Conservation (phyloP, 768 basidiomycete genomes). For the Tephrocybe sp. region DNA sequence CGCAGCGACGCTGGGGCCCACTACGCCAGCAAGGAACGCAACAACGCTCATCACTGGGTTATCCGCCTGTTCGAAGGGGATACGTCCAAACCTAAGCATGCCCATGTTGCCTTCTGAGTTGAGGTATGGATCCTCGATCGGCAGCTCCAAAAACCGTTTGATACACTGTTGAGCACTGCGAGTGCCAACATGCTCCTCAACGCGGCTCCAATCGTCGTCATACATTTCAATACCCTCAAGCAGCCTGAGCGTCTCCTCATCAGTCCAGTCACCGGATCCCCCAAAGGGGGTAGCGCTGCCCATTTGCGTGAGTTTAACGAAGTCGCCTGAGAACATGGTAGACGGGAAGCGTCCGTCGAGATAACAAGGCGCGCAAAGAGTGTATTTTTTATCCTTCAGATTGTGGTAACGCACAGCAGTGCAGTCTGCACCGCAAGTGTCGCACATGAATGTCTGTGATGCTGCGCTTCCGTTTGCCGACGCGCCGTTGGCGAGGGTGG, state of each 20-base stretch:
- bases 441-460: conserved; percentile 61
- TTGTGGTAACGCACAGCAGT: conserved; percentile 87
- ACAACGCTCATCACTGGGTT: conserved; percentile 99
- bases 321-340: conserved; percentile 95
- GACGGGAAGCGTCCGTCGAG: conserved; percentile 96
- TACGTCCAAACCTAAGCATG: conserved; percentile 65
- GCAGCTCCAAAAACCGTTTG: conserved; percentile 90
- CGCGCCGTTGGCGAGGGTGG: conserved; percentile 56
- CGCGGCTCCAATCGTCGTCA: conserved; percentile 93
- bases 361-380: conserved; percentile 90
- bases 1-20: conserved; percentile 86
- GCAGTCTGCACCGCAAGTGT: conserved; percentile 95
- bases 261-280: conserved; percentile 67
- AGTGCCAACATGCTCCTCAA: conserved; percentile 92
- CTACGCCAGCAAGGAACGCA: conserved; percentile 92
- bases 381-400: conserved; percentile 88
- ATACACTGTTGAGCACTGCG: conserved; percentile 93
- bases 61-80: conserved; percentile 93
- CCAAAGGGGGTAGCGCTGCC: conserved; percentile 37
- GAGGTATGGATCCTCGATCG: conserved; percentile 94
- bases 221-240: conserved; percentile 99
- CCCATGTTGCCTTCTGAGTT: conserved; percentile 76
- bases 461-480: conserved; percentile 35
- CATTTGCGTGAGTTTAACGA: conserved; percentile 73
- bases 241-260: conserved; percentile 83